These are phyloP conservation scores for Exophiala oligosperma DNA, from an alignment of 2,329 filamentous ascomycete species.

Conservation along the genomic window DNA sequence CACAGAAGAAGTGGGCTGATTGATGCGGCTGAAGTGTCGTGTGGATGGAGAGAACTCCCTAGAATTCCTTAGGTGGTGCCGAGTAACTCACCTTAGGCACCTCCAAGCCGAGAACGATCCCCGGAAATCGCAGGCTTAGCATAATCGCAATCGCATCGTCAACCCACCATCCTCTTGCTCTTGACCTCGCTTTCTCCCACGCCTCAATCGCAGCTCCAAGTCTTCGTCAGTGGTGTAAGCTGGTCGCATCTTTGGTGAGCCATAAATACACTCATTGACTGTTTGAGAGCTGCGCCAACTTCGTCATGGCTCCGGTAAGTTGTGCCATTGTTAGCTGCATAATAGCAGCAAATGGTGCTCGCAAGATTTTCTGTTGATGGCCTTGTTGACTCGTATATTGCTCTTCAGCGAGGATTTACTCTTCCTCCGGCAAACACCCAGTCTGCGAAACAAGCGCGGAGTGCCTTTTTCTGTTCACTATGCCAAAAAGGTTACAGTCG, in stretches of 20 bases:
- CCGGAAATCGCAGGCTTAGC: too few species aligned
- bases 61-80: too few species aligned
- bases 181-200: too few species aligned
- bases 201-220: too few species aligned
- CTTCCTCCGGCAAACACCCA: conserved; percentile 54
- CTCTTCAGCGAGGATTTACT: conserved; percentile 33
- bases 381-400: conserved; percentile 23
- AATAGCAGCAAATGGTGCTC: neutral
- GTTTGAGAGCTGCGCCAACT: neutral
- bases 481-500: conserved; percentile 94
- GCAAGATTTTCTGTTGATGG: neutral
- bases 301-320: conserved; percentile 38
- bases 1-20: neutral
- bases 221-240: neutral
- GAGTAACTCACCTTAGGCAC: neutral
- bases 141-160: too few species aligned
- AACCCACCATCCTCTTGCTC: too few species aligned
- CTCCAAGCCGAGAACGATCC: neutral
- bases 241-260: too few species aligned
- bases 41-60: neutral
- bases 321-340: neutral
- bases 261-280: too few species aligned
- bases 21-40: conserved; percentile 2
- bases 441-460: conserved; percentile 71
- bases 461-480: conserved; percentile 79